Conservation (phyloP, 2,329 filamentous ascomycete species). For the Talaromyces sp. region DNA sequence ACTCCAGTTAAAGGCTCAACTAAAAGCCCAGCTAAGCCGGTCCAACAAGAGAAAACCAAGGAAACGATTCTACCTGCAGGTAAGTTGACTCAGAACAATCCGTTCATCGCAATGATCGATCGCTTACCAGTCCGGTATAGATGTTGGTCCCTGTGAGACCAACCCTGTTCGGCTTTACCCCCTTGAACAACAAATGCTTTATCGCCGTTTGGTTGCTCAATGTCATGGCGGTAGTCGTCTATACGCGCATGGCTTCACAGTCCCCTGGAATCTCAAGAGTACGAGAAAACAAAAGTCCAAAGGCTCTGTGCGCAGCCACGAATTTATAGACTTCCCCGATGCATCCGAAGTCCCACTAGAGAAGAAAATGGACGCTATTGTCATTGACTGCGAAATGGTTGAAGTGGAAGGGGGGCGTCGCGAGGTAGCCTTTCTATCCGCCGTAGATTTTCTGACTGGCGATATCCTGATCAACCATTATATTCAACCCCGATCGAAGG, state of each 20-base stretch:
- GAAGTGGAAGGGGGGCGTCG: constrained; percentile 29
- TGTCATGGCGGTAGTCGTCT: background rate
- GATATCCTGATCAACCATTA: constrained; percentile 49
- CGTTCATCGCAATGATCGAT: too few relatives aligned
- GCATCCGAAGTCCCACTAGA: background rate
- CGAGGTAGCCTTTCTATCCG: constrained; percentile 44
- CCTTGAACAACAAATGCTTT: background rate
- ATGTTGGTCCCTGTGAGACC: background rate
- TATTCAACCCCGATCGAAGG: constrained; percentile 40
- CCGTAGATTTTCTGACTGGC: constrained; percentile 52
- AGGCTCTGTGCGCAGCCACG: background rate
- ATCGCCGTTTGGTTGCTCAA: background rate
- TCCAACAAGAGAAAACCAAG: too few relatives aligned
- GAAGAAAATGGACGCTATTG: constrained; percentile 36
- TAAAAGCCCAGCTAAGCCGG: too few relatives aligned
- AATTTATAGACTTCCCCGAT: background rate
- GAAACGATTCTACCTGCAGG: too few relatives aligned
- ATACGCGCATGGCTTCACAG: background rate
- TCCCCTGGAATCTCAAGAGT: background rate
- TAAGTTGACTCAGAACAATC: too few relatives aligned
- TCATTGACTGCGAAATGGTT: constrained; percentile 56
- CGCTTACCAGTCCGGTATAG: background rate
- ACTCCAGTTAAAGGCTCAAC: too few relatives aligned
- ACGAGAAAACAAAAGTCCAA: background rate
- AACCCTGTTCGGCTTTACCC: background rate